A percentile compares a stretch with the other conserved stretches of the same genome.
Evolutionary conservation across 768 basidiomycete genomes (phyloP).

Genomic region (Russula emetica): DNA sequence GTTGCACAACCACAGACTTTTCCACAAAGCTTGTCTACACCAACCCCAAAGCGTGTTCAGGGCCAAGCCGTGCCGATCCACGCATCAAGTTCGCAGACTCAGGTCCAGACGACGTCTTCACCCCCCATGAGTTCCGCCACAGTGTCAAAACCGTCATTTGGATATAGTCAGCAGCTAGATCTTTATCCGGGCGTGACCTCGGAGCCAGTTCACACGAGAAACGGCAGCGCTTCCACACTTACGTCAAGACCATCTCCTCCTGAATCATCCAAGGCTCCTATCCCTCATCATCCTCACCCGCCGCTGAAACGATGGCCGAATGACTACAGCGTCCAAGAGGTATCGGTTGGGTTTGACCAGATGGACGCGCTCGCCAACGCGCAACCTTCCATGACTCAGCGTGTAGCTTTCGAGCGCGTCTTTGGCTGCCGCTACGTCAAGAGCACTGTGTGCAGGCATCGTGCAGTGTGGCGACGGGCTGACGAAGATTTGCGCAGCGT

Average conservation of each 20-base stretch:
- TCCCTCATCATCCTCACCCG: slow-evolving; percentile 52
- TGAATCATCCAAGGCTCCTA: slow-evolving; percentile 28
- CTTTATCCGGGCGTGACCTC: slow-evolving; percentile 12
- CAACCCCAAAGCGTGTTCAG: slow-evolving; percentile 17
- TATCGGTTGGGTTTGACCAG: slow-evolving; percentile 55
- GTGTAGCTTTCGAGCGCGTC: slow-evolving; percentile 63
- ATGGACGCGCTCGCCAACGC: slow-evolving; percentile 40
- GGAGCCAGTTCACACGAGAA: slow-evolving; percentile 11
- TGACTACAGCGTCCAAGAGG: slow-evolving; percentile 66
- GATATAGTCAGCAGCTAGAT: slow-evolving; percentile 15
- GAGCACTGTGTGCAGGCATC: slow-evolving; percentile 66
- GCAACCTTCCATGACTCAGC: slow-evolving; percentile 50
- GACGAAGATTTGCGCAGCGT: slow-evolving; percentile 43
- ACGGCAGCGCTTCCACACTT: slow-evolving; percentile 30
- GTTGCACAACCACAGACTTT: slow-evolving; percentile 24
- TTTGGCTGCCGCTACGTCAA: slow-evolving; percentile 71
- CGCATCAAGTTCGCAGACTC: slow-evolving; percentile 12
- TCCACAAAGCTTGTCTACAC: slow-evolving; percentile 26
- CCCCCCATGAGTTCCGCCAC: slow-evolving; percentile 6
- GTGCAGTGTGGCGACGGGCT: slow-evolving; percentile 63
- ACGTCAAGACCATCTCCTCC: slow-evolving; percentile 25
- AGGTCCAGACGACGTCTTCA: slow-evolving; percentile 12
- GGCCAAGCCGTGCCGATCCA: slow-evolving; percentile 22
- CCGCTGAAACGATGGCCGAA: slow-evolving; percentile 74
- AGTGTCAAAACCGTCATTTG: slow-evolving; percentile 14